Percentiles rank a stretch among this genome's conserved stretches.
phyloP scores from a whole-genome alignment of 2,329 filamentous ascomycete genomes.

The Trichoderma atroviride region DNA sequence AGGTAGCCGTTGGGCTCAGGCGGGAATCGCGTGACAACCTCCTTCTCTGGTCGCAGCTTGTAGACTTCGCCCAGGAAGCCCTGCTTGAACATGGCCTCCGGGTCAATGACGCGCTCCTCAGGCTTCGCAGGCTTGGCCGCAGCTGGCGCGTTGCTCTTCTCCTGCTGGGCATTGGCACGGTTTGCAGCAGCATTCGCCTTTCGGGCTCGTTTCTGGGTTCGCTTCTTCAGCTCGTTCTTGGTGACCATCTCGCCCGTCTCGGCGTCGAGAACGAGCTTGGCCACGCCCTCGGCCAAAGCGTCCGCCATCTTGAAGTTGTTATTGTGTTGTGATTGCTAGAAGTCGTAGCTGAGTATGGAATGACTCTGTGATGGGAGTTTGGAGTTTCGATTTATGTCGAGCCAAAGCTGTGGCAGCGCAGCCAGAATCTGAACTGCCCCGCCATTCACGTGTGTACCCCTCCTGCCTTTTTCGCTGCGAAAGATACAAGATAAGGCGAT shows the following conservation, averaged over 20 bases:
- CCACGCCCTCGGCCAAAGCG: slow-evolving; percentile 19
- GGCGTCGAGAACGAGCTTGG: slow-evolving; percentile 64
- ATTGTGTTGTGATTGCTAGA: background rate
- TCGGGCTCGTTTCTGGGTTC: slow-evolving; percentile 60
- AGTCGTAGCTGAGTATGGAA: background rate
- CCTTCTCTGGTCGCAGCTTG: slow-evolving; percentile 64
- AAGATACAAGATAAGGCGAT: background rate
- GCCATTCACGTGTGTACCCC: slow-evolving; percentile 1
- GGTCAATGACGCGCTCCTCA: slow-evolving; percentile 51
- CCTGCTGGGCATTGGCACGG: slow-evolving; percentile 45
- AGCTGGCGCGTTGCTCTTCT: slow-evolving; percentile 26
- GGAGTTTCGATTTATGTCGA: background rate
- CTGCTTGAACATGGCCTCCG: slow-evolving; percentile 75
- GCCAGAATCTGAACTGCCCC: slow-evolving; percentile 3
- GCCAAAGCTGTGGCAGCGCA: background rate
- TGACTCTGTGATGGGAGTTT: background rate
- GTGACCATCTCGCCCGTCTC: slow-evolving; percentile 68
- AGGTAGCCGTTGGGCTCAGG: slow-evolving; percentile 92
- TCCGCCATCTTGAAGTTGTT: slow-evolving; percentile 15
- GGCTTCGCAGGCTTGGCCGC: slow-evolving; percentile 31
- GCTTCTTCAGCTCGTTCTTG: slow-evolving; percentile 65
- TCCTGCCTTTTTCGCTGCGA: background rate
- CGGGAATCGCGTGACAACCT: slow-evolving; percentile 73
- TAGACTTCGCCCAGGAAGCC: slow-evolving; percentile 76
- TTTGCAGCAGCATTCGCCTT: slow-evolving; percentile 49